Base-by-base conservation (phyloP, 345 rosid genomes). In the Zanthoxylum bungeanum region DNA sequence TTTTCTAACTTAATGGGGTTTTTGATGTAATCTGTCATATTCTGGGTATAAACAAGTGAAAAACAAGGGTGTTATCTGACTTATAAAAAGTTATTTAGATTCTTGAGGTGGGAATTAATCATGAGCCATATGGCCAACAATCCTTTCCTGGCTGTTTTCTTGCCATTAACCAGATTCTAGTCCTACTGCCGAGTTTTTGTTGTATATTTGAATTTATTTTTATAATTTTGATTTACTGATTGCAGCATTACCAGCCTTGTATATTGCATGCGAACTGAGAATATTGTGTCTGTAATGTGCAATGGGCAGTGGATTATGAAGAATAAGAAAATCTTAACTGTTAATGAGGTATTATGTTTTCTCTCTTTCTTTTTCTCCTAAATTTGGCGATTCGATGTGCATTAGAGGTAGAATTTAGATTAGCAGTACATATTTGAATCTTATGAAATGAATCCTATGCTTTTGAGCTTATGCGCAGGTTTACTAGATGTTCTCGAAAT, bases 231-330 rank as follows among this genome's bases (percentile, higher is more conserved):
- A 33, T 75, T 78, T 64, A 49, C 52, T 1, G 24, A 62, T 36
- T 72, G 81, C 89, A 89, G 91, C 71, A 85, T 85, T 66, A 79
- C 88, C 24, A 77, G 85, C 78, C 86, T 89, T 64, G 89, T 89
- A 25, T 85, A 87, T 72, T 76, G 86, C 83, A 84, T 84, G 90
- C 78, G 90, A 79, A 81, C 85, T 1, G 95, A 89, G 82, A 89
- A 87, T 69, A 12, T 84, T 10, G 78, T 80, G 60, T 87, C 92
- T 3, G 85, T 87, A 30, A 85, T 89, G 86, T 89, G 95, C 86
- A 87, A 89, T 10, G 90, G 95, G 70, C 73, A 66, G 80, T 87
- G 95, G 95, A 80, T 87, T 66, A 85, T 87, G 95, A 85, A 80
- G 82, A 85, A 84, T 46, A 83, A 81, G 84, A 84, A 75, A 70